Percentiles rank a stretch among this genome's conserved stretches.
Evolutionary conservation across 148 eudicot species (phyloP).

Genomic region (Rhododendron griersonianum): DNA sequence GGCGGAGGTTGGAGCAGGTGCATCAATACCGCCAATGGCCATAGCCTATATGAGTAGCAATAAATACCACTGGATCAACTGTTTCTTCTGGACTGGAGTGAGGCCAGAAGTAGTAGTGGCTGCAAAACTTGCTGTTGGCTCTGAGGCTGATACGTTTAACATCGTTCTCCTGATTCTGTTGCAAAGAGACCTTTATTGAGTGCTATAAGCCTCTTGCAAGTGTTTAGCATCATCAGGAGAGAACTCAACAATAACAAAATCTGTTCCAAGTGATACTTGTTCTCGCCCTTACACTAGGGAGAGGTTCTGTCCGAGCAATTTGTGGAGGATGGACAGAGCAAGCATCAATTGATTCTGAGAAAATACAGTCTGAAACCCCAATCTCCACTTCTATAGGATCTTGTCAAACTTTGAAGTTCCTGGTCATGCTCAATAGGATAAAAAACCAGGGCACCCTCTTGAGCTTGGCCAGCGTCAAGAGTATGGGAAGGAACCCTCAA

Average conservation of each 20-base stretch:
- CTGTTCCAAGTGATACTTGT: background rate
- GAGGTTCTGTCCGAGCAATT: background rate
- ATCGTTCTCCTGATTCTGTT: background rate
- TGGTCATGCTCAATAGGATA: background rate
- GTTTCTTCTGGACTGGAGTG: background rate
- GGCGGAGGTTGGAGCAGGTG: background rate
- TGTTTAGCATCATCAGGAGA: background rate
- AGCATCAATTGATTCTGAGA: background rate
- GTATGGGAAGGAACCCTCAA: too few relatives aligned
- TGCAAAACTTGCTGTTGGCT: background rate
- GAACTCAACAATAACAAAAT: background rate
- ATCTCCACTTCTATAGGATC: background rate
- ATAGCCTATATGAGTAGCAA: background rate
- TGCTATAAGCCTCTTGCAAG: background rate
- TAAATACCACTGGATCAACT: background rate
- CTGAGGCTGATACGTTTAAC: background rate
- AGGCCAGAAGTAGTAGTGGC: background rate
- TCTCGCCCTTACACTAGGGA: background rate
- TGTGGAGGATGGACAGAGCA: background rate
- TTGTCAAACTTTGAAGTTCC: background rate
- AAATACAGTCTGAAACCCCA: background rate
- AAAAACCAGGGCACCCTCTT: background rate
- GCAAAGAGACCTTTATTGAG: background rate
- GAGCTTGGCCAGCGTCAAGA: too few relatives aligned
- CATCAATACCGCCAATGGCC: background rate